Conservation (phyloP, 441 rosid genomes). For the Corymbia citriodora region DNA sequence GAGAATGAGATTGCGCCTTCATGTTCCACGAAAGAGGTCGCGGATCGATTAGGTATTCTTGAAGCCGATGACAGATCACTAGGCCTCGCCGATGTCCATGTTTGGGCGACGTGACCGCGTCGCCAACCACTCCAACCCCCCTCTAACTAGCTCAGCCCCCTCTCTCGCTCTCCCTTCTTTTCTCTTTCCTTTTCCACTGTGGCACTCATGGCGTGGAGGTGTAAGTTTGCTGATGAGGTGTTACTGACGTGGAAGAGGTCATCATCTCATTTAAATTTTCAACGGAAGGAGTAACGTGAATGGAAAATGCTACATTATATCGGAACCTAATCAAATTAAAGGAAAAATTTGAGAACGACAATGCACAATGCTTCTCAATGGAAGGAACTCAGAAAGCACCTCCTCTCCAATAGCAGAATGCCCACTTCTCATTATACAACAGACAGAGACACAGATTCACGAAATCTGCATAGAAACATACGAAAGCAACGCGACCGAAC, state of each 20-base stretch:
- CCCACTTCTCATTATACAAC: not conserved
- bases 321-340: no score
- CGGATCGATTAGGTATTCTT: not conserved
- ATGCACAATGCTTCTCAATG: not conserved
- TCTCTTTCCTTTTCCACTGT: not conserved
- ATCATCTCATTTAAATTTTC: no score
- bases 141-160: not conserved
- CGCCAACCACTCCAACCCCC: not conserved
- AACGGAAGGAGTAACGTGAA: no score
- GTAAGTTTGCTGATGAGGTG: not conserved
- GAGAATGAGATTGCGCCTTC: not conserved
- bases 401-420: not conserved
- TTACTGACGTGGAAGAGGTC: not conserved
- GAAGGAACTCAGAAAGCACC: not conserved
- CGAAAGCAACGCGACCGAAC: not conserved
- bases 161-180: not conserved
- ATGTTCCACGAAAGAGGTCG: not conserved
- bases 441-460: not conserved
- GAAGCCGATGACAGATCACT: not conserved
- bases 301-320: no score
- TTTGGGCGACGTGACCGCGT: not conserved
- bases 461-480: no score
- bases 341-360: not conserved
- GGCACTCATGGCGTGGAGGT: not conserved
- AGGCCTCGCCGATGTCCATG: not conserved